phyloP scores from a whole-genome alignment of 1,284 basidiomycete genomes.

The Pseudozyma pruni region DNA sequence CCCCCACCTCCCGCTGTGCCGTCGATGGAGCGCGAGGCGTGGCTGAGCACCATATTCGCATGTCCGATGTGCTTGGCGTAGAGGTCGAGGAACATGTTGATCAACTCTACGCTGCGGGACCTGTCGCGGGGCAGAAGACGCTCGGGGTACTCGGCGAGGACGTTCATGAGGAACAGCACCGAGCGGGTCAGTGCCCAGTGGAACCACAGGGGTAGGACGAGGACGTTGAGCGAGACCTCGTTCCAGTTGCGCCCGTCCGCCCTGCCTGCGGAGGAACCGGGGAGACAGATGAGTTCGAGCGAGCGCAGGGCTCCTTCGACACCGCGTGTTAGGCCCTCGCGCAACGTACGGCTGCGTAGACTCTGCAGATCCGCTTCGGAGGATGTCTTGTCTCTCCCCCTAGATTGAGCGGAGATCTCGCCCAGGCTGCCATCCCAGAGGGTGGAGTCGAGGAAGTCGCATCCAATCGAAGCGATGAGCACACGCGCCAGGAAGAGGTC shows the following conservation, averaged over 20 bases:
- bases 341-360: constrained; percentile 14
- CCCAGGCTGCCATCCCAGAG: constrained; percentile 41
- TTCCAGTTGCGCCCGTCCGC: neutral
- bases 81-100: constrained; percentile 34
- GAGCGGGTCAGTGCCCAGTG: constrained; percentile 37
- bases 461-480: constrained; percentile 35
- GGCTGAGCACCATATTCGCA: constrained; percentile 38
- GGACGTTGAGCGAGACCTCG: constrained; percentile 23
- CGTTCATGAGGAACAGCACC: constrained; percentile 37
- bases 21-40: constrained; percentile 4
- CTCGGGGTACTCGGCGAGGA: constrained; percentile 36
- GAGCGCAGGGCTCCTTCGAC: constrained; percentile 29
- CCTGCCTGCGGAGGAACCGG: neutral
- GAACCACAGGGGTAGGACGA: constrained; percentile 41
- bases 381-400: constrained; percentile 6
- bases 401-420: neutral
- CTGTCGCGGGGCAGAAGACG: constrained; percentile 29
- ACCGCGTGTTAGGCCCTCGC: constrained; percentile 25
- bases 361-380: constrained; percentile 23
- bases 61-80: constrained; percentile 41
- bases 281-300: constrained; percentile 28
- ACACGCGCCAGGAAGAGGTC: constrained; percentile 30
- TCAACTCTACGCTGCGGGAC: constrained; percentile 23
- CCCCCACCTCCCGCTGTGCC: neutral
- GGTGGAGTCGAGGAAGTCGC: constrained; percentile 38